These are phyloP conservation scores for Quercus variabilis DNA, from an alignment of 306 rosid genomes.

Conservation along the genomic window DNA sequence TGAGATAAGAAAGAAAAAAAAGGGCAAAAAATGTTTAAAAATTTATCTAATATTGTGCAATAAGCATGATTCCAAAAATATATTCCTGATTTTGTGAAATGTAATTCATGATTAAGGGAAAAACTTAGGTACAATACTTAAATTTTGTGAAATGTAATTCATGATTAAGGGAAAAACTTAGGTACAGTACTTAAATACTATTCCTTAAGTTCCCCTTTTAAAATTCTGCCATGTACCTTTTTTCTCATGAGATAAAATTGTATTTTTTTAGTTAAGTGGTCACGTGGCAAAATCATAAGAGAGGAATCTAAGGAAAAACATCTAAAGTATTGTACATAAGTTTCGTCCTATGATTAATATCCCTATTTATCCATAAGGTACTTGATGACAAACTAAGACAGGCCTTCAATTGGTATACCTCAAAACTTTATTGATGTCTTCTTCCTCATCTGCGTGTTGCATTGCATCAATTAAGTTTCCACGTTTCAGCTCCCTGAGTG, in stretches of 20 bases:
- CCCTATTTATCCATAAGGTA: not conserved
- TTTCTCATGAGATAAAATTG: no score
- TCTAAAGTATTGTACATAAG: no score
- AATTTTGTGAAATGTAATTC: slow-evolving; percentile 9
- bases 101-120: not conserved
- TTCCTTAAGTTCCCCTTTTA: no score
- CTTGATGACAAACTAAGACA: slow-evolving; percentile 11
- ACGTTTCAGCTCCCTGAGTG: slow-evolving; percentile 93
- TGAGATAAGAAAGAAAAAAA: not conserved
- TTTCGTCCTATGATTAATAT: not conserved
- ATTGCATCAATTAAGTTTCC: slow-evolving; percentile 95
- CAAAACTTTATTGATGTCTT: slow-evolving; percentile 97
- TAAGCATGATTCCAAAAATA: not conserved
- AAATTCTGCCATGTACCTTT: no score
- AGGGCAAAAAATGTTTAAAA: not conserved
- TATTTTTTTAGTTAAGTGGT: no score
- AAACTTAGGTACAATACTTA: no score
- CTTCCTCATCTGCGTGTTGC: slow-evolving; percentile 99
- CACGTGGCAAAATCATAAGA: no score
- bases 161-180: not conserved
- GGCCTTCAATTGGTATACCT: slow-evolving; percentile 47
- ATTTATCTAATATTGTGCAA: not conserved
- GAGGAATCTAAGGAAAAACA: no score
- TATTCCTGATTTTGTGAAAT: slow-evolving; percentile 2
- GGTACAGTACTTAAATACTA: no score